Base-by-base conservation (phyloP, 768 basidiomycete genomes). In the Asterophora parasitica region DNA sequence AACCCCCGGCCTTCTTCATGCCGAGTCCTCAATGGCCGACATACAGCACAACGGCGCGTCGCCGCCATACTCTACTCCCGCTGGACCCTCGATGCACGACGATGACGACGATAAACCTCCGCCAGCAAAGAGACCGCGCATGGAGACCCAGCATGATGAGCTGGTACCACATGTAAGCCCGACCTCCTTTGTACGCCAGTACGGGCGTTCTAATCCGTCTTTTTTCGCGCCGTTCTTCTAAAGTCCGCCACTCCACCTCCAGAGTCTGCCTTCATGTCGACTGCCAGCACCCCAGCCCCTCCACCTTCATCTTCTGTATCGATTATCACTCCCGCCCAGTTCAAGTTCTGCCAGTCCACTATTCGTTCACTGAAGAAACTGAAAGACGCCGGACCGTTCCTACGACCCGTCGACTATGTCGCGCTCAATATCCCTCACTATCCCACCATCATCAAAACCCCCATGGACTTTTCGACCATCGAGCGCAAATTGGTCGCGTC, bases 391-490 rank as follows among this genome's bases (percentile, higher is more conserved):
- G 60, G 63, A 1, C 83, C 92, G 1, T 99, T 99, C 70, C 66
- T 86, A 44, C 75, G 74, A 42, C 93, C 96, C 15, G 96, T 99
- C 48, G 96, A 99, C 64, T 77, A 84, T 16, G 77, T 93, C 55
- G 85, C 81, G 7, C 72, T 92, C 56, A 82, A 81, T 51, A 81
- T 91, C 51, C 95, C 92, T 7, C 92, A 95, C 63, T 99, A 99
- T 59, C 79, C 79, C 30, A 75, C 75, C 37, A 82, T 98, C 61
- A 81, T 99, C 68, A 89, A 84, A 61, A 79, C 76, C 20, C 96
- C 96, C 0, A 97, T 97, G 91, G 96, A 98, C 63, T 77, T 99
- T 38, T 77, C 82, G 3, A 96, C 95, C 36, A 81, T 97, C 49
- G 95, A 98, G 68, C 80, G 80, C 58, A 96, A 97, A 69, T 74